Evolutionary conservation across 805 yeast species (phyloP).

Genomic region (Yarrowia phangngaensis): DNA sequence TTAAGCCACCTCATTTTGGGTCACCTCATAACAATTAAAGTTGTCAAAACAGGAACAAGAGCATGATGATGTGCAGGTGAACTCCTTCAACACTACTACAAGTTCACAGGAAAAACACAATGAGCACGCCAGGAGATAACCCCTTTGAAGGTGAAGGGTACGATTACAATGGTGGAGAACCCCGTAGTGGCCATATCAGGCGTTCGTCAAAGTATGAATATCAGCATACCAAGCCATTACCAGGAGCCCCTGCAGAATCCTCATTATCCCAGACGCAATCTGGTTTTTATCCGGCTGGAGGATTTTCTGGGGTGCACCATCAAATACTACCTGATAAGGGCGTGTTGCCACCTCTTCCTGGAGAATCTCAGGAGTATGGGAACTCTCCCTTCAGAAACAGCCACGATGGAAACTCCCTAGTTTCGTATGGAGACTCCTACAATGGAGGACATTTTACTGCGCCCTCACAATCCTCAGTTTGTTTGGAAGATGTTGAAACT

Average conservation of each 20-base stretch:
- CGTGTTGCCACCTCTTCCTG: slow-evolving; percentile 14
- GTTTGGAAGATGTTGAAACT: slow-evolving; percentile 20
- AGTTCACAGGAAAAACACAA: too few relatives aligned
- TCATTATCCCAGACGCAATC: too few relatives aligned
- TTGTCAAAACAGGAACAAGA: too few relatives aligned
- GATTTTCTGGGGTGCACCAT: slow-evolving; percentile 19
- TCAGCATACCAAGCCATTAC: slow-evolving; percentile 22
- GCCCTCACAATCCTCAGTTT: slow-evolving; percentile 6
- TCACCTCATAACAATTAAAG: too few relatives aligned
- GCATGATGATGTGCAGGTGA: too few relatives aligned
- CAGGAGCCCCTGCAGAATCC: slow-evolving; percentile 10
- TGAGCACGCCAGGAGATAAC: slow-evolving; percentile 23
- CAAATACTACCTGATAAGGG: slow-evolving; percentile 19
- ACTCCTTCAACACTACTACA: too few relatives aligned
- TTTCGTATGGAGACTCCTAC: slow-evolving; percentile 12
- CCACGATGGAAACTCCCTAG: slow-evolving; percentile 18
- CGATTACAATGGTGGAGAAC: slow-evolving; percentile 6
- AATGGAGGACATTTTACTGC: slow-evolving; percentile 17
- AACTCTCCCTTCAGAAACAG: slow-evolving; percentile 7
- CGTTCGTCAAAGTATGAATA: slow-evolving; percentile 23
- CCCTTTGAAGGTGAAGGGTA: slow-evolving; percentile 20
- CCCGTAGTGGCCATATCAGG: slow-evolving; percentile 13
- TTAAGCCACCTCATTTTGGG: too few relatives aligned
- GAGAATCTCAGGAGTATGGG: slow-evolving; percentile 20
- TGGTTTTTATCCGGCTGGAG: slow-evolving; percentile 19